Evolutionary conservation across 805 yeast species (phyloP), one percentile per base, ranked within the genome.

Genomic region (Ogataea dorogensis): DNA sequence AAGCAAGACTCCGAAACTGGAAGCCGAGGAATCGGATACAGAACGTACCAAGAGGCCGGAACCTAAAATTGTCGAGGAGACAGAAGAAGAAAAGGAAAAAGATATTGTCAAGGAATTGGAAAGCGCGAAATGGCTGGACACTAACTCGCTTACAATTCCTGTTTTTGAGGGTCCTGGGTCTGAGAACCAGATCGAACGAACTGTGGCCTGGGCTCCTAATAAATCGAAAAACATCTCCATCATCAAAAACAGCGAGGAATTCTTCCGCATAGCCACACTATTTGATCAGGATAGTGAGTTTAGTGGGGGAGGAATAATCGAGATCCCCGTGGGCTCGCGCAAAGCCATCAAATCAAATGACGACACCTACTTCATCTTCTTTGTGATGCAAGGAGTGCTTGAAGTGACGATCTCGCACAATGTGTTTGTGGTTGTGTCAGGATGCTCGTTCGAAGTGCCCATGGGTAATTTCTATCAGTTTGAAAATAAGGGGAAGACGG

Each of bases 371-470:
- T 79, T 83, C 50, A 77, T 81, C 17, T 88, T 88, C 54, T 83
- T 79, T 54, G 87, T 88, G 27, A 71, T 83, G 4, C 64, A 70
- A 24, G 97, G 97, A 0, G 48, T 71, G 2, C 54, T 86, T 7
- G 86, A 85, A 50, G 89, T 85, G 2, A 73, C 78, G 1, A 46
- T 88, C 4, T 72, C 76, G 13, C 75, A 74, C 5, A 70, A 68
- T 14, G 68, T 64, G 15, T 85, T 88, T 54, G 61, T 77, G 4
- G 82, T 80, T 5, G 69, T 75, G 1, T 65, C 70, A 37, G 95
- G 95, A 1, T 82, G 95, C 35, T 75, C 91, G 4, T 81, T 88
- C 50, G 85, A 83, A 50, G 71, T 89, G 5, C 96, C 96, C 1
- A 74, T 82, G 63, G 82, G 81, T 5, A 85, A 84, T 53, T 69